Base-by-base conservation (phyloP, 78 protist species). In the Guillardia theta region DNA sequence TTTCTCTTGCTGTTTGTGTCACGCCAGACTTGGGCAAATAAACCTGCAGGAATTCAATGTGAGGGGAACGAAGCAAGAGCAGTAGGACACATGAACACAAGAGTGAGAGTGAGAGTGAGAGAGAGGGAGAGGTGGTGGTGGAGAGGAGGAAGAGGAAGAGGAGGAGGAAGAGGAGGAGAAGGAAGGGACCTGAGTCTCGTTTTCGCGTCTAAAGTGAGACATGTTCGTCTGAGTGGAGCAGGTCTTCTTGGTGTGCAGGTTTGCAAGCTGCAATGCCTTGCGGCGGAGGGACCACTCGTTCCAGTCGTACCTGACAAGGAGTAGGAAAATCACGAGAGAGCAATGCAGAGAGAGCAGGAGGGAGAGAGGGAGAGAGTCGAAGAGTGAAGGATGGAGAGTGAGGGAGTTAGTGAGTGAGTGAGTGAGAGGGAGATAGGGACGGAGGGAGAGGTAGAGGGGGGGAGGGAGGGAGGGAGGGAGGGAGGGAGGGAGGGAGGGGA, bases 211-310 rank as follows among this genome's bases (percentile, higher is more conserved):
- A 92, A 93, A 93, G 95, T 93, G 95, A 8, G 76, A 45, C 53
- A 12, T 19, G 30, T 21, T 48, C 48, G 95, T 93, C 76, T 93
- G 95, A 8, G 95, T 4, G 48, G 90, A 70, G 76, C 39, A 92
- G 44, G 95, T 93, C 10, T 24, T 30, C 94, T 93, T 64, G 80
- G 1, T 50, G 15, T 1, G 64, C 78, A 93, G 43, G 18, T 77
- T 39, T 6, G 48, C 43, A 4, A 93, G 39, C 90, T 93, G 80
- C 41, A 93, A 12, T 30, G 95, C 92, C 36, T 93, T 77, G 30
- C 95, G 90, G 64, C 95, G 58, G 77, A 93, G 88, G 39, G 64
- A 50, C 95, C 95, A 93, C 90, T 93, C 95, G 95, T 93, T 93
- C 70, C 48, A 93, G 54, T 93, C 95, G 77, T 93, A 93, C 77